These are phyloP conservation scores for Quercus wislizeni DNA, from an alignment of 306 rosid genomes.

Conservation along the genomic window DNA sequence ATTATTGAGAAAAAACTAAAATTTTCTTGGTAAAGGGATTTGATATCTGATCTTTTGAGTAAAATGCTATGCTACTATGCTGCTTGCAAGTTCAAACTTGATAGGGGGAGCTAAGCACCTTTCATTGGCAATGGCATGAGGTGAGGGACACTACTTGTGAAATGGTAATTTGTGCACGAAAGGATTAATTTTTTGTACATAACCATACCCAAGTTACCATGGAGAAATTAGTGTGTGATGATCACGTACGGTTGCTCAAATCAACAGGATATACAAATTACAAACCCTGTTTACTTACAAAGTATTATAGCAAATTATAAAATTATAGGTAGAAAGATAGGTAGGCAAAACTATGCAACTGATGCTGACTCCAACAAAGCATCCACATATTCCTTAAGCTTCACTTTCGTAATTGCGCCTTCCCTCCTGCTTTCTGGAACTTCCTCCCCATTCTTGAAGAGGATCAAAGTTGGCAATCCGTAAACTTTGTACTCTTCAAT, in stretches of 20 bases:
- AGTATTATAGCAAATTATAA: too few relatives aligned
- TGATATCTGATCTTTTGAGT: neutral
- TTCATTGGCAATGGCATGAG: too few relatives aligned
- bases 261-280: too few relatives aligned
- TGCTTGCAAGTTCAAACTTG: neutral
- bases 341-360: conserved; percentile 36
- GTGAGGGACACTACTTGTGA: too few relatives aligned
- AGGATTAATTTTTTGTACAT: too few relatives aligned
- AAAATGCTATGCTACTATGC: neutral
- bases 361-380: conserved; percentile 59
- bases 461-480: conserved; percentile 74
- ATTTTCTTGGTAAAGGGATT: neutral
- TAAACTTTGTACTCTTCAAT: conserved; percentile 75
- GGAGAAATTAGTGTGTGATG: too few relatives aligned
- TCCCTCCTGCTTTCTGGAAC: conserved; percentile 82
- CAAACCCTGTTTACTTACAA: too few relatives aligned
- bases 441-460: conserved; percentile 73
- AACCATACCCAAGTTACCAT: too few relatives aligned
- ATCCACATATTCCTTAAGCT: conserved; percentile 70
- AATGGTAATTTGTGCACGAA: too few relatives aligned
- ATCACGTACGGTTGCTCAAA: too few relatives aligned
- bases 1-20: neutral
- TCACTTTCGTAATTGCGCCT: conserved; percentile 78
- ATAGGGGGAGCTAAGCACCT: neutral
- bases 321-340: too few relatives aligned